phyloP scores from a whole-genome alignment of 441 rosid species.

The Sinapis alba region DNA sequence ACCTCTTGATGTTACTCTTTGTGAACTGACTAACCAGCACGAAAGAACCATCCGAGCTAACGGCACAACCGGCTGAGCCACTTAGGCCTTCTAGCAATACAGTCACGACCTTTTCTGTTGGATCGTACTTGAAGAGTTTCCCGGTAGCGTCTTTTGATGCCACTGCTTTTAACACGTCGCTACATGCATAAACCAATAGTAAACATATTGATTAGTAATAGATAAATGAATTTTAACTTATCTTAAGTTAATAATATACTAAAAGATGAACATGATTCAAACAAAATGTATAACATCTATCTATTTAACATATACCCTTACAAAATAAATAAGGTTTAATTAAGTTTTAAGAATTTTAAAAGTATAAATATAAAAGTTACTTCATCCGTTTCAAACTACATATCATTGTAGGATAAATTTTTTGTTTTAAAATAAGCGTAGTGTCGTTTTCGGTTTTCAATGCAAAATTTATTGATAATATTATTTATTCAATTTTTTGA shows the following conservation, averaged over 20 bases:
- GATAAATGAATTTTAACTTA: not conserved
- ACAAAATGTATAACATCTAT: not conserved
- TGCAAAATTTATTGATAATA: too few species aligned
- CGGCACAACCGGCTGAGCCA: too few species aligned
- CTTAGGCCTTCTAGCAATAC: slow-evolving; percentile 29
- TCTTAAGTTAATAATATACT: not conserved
- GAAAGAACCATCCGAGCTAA: too few species aligned
- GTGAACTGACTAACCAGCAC: too few species aligned
- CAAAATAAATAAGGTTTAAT: not conserved
- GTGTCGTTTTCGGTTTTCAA: too few species aligned
- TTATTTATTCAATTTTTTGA: too few species aligned
- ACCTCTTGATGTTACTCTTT: too few species aligned
- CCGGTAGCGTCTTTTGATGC: slow-evolving; percentile 33
- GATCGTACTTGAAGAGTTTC: too few species aligned
- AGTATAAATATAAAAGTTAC: not conserved
- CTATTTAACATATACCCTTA: not conserved
- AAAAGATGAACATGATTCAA: not conserved
- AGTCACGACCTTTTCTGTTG: slow-evolving; percentile 27
- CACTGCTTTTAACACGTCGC: slow-evolving; percentile 27
- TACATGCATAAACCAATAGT: slow-evolving; percentile 8
- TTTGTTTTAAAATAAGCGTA: too few species aligned
- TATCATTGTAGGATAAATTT: too few species aligned
- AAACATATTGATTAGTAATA: not conserved
- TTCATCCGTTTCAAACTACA: too few species aligned
- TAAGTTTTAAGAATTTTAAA: not conserved